These are phyloP conservation scores for Fremontodendron californicum DNA, from an alignment of 345 rosid species.

Conservation along the genomic window DNA sequence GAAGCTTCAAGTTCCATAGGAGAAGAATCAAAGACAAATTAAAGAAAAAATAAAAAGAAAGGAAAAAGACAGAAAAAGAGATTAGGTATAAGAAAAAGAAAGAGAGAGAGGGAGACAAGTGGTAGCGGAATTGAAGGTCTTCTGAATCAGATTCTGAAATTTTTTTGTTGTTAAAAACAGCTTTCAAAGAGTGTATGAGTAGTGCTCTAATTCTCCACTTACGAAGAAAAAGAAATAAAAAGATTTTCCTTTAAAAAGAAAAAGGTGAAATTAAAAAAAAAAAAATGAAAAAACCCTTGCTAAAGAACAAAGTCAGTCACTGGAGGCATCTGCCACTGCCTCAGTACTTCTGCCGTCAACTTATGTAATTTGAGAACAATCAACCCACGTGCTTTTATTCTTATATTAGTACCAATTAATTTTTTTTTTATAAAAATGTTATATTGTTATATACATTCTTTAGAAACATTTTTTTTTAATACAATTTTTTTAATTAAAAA, in stretches of 20 bases:
- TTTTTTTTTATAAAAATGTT: no score
- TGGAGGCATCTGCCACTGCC: not conserved
- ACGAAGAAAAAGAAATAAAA: not conserved
- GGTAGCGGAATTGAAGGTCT: not conserved
- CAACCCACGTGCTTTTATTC: slow-evolving; percentile 15
- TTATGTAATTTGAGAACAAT: not conserved
- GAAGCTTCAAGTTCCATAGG: slow-evolving; percentile 29
- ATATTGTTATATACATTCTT: no score
- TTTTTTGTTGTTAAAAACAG: not conserved
- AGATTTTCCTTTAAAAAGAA: not conserved
- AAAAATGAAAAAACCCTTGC: not conserved
- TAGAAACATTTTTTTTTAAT: no score
- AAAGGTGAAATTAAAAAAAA: not conserved
- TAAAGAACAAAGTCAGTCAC: slow-evolving; percentile 8
- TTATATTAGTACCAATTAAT: not conserved
- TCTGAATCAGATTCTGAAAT: not conserved
- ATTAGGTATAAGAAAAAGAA: not conserved
- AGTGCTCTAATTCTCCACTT: not conserved
- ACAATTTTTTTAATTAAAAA: no score
- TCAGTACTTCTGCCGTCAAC: not conserved
- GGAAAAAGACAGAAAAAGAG: not conserved
- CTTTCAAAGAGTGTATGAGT: not conserved
- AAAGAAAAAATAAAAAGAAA: not conserved
- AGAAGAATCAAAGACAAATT: not conserved
- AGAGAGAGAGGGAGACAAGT: not conserved